Percentiles rank a stretch among this genome's conserved stretches.
These are phyloP conservation scores for Achaetomiella virescens DNA, from an alignment of 495 filamentous ascomycete genomes.

Conservation along the genomic window DNA sequence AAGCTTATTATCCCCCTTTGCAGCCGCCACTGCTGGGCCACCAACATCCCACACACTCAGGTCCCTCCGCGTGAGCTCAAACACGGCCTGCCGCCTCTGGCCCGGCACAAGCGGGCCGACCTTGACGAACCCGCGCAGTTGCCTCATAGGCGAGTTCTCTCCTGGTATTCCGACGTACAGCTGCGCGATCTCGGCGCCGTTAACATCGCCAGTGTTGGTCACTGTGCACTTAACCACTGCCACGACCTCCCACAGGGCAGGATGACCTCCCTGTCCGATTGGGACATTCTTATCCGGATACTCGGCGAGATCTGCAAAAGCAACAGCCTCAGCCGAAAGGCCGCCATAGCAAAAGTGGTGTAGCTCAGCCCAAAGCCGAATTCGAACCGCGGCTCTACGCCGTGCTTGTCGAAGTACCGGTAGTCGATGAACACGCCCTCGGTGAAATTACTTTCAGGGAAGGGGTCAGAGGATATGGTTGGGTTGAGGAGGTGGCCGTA, in stretches of 20 bases:
- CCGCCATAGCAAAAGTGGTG: conserved; percentile 64
- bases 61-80: conserved; percentile 51
- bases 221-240: conserved; percentile 51
- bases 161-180: conserved; percentile 50
- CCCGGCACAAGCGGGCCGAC: conserved; percentile 37
- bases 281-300: conserved; percentile 12
- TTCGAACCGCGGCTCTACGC: conserved; percentile 63
- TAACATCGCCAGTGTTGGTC: conserved; percentile 58
- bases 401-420: conserved; percentile 61
- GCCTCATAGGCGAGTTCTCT: conserved; percentile 35
- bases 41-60: conserved; percentile 75
- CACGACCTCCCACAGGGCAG: conserved; percentile 60
- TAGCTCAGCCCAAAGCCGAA: conserved; percentile 78
- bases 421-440: conserved; percentile 81
- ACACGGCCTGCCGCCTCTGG: conserved; percentile 31
- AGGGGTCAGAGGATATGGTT: conserved; percentile 36
- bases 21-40: conserved; percentile 79
- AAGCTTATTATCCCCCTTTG: conserved; percentile 35
- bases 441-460: conserved; percentile 48
- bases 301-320: background rate
- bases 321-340: conserved; percentile 30
- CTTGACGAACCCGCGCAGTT: conserved; percentile 55
- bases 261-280: conserved; percentile 57
- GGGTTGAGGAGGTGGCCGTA: conserved; percentile 50
- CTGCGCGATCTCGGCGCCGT: conserved; percentile 54